Conservation (phyloP, 768 basidiomycete species). For the Tylopilus plumbeoviolaceoides region DNA sequence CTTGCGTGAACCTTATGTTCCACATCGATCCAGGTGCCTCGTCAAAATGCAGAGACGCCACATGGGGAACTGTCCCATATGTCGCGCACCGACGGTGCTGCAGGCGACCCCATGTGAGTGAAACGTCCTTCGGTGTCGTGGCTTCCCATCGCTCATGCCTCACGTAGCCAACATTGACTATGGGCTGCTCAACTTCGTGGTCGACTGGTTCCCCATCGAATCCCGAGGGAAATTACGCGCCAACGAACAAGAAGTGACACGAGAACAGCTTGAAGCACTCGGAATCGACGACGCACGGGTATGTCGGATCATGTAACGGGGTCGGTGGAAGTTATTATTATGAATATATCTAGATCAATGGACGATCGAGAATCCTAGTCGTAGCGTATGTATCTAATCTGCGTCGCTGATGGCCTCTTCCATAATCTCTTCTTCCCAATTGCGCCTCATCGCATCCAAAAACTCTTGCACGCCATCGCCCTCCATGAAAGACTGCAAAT, state of each 20-base stretch:
- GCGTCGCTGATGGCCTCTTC: slow-evolving; percentile 43
- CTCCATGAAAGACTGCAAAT: slow-evolving; percentile 61
- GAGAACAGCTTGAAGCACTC: slow-evolving; percentile 64
- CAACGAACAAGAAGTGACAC: slow-evolving; percentile 70
- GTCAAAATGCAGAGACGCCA: slow-evolving; percentile 89
- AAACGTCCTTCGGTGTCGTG: not conserved
- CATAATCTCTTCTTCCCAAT: slow-evolving; percentile 53
- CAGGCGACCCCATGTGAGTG: slow-evolving; percentile 70
- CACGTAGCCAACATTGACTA: slow-evolving; percentile 69
- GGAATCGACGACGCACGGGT: slow-evolving; percentile 39
- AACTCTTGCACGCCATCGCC: slow-evolving; percentile 59
- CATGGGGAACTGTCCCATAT: slow-evolving; percentile 77
- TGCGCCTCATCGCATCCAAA: slow-evolving; percentile 50
- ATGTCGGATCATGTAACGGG: slow-evolving; percentile 42
- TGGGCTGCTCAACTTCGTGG: slow-evolving; percentile 80
- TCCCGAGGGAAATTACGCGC: slow-evolving; percentile 66
- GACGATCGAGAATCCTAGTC: not conserved
- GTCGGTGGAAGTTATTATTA: not conserved
- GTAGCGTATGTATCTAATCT: slow-evolving; percentile 5
- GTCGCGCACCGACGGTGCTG: slow-evolving; percentile 73
- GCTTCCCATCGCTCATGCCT: not conserved
- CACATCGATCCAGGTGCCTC: slow-evolving; percentile 45
- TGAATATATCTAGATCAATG: not conserved
- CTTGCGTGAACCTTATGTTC: slow-evolving; percentile 11
- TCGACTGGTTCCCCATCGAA: slow-evolving; percentile 89